Evolutionary conservation across 192 early-diverging fungal species (phyloP).

Genomic region (Entrophospora sp.): DNA sequence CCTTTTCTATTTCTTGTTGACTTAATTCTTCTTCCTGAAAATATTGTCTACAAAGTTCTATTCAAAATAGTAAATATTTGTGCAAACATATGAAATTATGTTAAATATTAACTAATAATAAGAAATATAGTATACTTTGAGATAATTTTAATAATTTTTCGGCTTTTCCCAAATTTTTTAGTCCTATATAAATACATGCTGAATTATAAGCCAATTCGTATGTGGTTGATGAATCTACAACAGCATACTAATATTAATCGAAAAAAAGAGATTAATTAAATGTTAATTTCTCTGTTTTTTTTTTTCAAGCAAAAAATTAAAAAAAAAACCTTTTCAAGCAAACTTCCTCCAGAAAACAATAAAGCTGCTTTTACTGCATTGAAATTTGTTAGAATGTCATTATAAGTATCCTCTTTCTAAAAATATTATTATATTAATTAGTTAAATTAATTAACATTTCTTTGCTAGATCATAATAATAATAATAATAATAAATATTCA

Average conservation of each 20-base stretch:
- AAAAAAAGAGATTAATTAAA: background rate
- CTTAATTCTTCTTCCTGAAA: slow-evolving; percentile 41
- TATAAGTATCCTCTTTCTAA: slow-evolving; percentile 31
- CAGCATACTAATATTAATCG: slow-evolving; percentile 11
- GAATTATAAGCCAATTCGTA: slow-evolving; percentile 65
- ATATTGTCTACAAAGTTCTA: slow-evolving; percentile 39
- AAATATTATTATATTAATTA: background rate
- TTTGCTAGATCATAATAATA: too few relatives aligned
- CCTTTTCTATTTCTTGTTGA: slow-evolving; percentile 58
- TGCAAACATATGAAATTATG: background rate
- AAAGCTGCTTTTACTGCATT: slow-evolving; percentile 44
- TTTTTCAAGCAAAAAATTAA: background rate
- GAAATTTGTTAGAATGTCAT: slow-evolving; percentile 44
- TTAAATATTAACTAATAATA: background rate
- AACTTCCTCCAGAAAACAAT: slow-evolving; percentile 27
- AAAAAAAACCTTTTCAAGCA: slow-evolving; percentile 24
- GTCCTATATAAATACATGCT: slow-evolving; percentile 48
- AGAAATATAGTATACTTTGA: slow-evolving; percentile 33
- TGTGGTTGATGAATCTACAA: slow-evolving; percentile 28
- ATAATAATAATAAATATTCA: too few relatives aligned
- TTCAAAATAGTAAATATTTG: background rate
- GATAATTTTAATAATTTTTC: slow-evolving; percentile 44
- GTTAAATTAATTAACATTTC: too few relatives aligned
- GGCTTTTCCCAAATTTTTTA: slow-evolving; percentile 44
- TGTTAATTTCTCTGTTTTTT: background rate